Base-by-base conservation (phyloP, 495 filamentous ascomycete genomes). In the Aspergillus ostianus region DNA sequence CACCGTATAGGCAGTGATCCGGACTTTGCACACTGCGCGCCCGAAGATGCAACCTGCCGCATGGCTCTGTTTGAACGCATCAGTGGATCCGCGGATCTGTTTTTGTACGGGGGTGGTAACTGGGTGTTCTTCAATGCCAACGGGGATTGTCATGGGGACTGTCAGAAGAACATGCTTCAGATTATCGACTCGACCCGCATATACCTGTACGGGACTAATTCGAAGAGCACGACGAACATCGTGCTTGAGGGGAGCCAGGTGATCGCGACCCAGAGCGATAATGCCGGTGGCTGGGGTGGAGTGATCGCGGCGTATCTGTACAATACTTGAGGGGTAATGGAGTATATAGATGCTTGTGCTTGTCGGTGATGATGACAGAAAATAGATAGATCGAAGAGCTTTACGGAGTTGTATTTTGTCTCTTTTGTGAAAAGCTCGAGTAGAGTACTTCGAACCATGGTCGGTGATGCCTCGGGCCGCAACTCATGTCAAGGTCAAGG, bases 201-300 rank as follows among this genome's bases (percentile, higher is more conserved):
- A 27, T 75, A 70, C 52, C 74, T 75, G 64, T 82, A 77, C 55
- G 74, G 74, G 6, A 62, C 76, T n/a, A 71, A 73, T 17, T 78
- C 72, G 18, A 77, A 78, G 63, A 71, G 70, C 36, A 68, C 70
- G 36, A 68, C 65, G 56, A 79, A 81, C 52, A 68, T 84, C 65
- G 64, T 82, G 6, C 56, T 75, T 0, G 66, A 72, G 47, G 65
- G 63, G 10, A 66, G 60, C 41, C 53, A 58, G 47, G 65, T 66
- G 1, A 66, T 79, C 19, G 73, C 68, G 7, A 69, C 61, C 44
- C 68, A 78, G 69, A 57, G 66, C 32, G 71, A 73, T 4, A 84
- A 82, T 58, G 77, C 77, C 1, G 83, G 84, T 23, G 77, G 79
- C 17, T 86, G 83, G 82, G 84, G 82, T 30, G 82, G 80, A n/a